These are phyloP conservation scores for Cytauxzoon felis DNA, from an alignment of 169 alveolate genomes.

Conservation along the genomic window DNA sequence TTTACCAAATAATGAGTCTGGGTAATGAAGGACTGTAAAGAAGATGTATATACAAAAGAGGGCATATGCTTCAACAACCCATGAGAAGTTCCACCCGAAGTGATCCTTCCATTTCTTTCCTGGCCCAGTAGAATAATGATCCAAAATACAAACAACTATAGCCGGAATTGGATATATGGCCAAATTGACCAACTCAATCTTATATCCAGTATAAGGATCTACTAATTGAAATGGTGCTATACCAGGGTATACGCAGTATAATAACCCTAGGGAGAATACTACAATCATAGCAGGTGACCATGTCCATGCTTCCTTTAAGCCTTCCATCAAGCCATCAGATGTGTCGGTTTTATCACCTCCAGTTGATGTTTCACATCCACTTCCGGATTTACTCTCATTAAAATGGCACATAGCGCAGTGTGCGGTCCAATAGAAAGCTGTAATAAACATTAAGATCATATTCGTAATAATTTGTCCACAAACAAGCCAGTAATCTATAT, in stretches of 20 bases:
- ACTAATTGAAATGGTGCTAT: constrained; percentile 34
- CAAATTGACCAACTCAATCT: not conserved
- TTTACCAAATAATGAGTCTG: no score
- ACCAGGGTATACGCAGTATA: constrained; percentile 25
- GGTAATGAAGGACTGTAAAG: constrained; percentile 16
- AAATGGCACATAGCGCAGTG: no score
- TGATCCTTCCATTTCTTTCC: constrained; percentile 12
- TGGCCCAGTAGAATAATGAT: constrained; percentile 7
- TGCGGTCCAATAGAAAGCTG: no score
- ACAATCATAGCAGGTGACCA: constrained; percentile 22
- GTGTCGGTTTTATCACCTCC: no score
- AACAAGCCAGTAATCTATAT: no score
- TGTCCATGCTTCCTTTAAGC: no score
- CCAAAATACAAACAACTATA: not conserved
- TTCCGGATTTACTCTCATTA: no score
- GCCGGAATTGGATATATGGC: constrained; percentile 1
- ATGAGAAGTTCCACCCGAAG: constrained; percentile 9
- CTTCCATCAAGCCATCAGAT: no score
- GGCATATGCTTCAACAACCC: constrained; percentile 4
- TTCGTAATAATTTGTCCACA: no score
- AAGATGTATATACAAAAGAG: not conserved
- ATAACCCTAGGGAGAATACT: not conserved
- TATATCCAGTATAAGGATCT: constrained; percentile 1
- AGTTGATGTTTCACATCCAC: no score
- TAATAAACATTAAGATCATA: no score